These are phyloP conservation scores for Macrophomina tecta DNA, from an alignment of 2,329 filamentous ascomycete genomes.

Conservation along the genomic window DNA sequence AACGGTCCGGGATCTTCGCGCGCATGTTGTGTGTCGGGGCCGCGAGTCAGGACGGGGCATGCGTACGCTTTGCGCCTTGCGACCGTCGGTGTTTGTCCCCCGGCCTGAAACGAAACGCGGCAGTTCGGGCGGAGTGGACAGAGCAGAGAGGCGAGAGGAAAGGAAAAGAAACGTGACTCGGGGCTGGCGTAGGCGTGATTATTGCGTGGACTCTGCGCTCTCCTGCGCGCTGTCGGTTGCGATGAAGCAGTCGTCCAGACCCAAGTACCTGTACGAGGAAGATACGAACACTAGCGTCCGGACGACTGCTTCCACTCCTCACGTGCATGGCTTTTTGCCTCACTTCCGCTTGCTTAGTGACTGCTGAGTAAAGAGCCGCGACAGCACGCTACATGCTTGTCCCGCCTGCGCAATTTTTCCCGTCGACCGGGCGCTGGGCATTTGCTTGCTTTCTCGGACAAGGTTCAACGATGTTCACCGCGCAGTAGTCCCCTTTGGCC, in stretches of 20 bases:
- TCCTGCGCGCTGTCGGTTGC: neutral
- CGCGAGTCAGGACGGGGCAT: neutral
- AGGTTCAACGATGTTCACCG: neutral
- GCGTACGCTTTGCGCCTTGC: neutral
- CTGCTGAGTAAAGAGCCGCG: neutral
- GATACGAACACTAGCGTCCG: no score
- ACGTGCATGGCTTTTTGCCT: no score
- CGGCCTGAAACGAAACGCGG: neutral
- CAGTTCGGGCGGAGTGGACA: neutral
- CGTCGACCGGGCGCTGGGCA: neutral
- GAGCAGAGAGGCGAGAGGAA: neutral
- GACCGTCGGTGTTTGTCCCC: neutral
- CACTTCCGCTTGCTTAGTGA: neutral
- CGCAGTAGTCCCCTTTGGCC: neutral
- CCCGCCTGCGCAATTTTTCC: neutral
- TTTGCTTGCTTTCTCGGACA: neutral
- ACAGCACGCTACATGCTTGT: neutral
- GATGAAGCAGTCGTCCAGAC: neutral
- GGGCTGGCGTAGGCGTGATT: neutral
- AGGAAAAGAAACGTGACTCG: neutral
- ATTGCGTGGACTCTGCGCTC: no score
- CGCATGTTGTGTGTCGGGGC: no score
- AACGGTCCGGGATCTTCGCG: no score
- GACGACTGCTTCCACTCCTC: no score
- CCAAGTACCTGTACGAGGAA: no score